phyloP scores from a whole-genome alignment of 371 early-diverging fungal species.

The Globomyces sp. region DNA sequence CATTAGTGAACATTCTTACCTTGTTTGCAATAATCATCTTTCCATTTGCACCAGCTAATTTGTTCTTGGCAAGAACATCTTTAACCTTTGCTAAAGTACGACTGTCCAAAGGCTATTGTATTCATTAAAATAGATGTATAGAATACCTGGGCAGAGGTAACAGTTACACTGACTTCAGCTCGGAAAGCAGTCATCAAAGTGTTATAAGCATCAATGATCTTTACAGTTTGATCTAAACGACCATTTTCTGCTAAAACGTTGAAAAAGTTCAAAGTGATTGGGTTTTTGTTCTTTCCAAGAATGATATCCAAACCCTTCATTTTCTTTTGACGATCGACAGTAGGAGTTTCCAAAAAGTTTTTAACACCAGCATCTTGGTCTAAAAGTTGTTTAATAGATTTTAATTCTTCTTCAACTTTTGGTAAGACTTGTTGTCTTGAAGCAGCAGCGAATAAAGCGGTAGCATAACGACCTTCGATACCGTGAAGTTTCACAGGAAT shows the following conservation, averaged over 20 bases:
- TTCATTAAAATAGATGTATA: constrained; percentile 7
- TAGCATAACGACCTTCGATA: constrained; percentile 96
- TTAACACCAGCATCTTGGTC: constrained; percentile 71
- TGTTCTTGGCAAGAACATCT: constrained; percentile 63
- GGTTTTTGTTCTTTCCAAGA: constrained; percentile 64
- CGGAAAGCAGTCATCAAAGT: constrained; percentile 90
- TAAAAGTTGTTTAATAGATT: constrained; percentile 62
- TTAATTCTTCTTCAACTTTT: constrained; percentile 84
- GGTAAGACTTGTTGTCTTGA: constrained; percentile 78
- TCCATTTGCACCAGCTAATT: constrained; percentile 60
- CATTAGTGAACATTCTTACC: constrained; percentile 43
- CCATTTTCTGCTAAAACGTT: constrained; percentile 89
- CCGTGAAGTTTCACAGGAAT: constrained; percentile 85
- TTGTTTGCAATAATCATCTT: constrained; percentile 83
- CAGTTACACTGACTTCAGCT: constrained; percentile 83
- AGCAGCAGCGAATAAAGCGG: constrained; percentile 94
- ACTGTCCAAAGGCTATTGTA: constrained; percentile 50
- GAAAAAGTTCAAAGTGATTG: constrained; percentile 87
- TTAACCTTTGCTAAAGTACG: constrained; percentile 60
- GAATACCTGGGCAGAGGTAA: constrained; percentile 80
- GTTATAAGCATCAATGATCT: constrained; percentile 77
- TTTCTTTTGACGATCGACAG: constrained; percentile 76
- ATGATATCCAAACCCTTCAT: constrained; percentile 65
- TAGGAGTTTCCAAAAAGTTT: constrained; percentile 82
- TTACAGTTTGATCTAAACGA: constrained; percentile 79